phyloP scores from a whole-genome alignment of 805 yeast genomes.

The Komagataella ulmi region DNA sequence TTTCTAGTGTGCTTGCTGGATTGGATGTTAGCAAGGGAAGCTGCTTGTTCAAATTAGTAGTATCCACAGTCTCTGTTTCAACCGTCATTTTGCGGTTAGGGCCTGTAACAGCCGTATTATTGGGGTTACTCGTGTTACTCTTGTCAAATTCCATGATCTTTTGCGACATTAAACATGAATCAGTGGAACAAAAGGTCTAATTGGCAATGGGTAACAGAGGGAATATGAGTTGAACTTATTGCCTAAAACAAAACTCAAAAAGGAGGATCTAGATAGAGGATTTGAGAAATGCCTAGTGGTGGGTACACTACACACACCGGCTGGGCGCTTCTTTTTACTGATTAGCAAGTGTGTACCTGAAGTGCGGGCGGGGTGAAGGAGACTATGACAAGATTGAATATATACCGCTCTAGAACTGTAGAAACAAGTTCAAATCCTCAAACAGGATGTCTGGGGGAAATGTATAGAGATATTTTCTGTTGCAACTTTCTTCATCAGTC shows the following conservation, averaged over 20 bases:
- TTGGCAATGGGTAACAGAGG: background rate
- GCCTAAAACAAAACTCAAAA: background rate
- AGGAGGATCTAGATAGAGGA: background rate
- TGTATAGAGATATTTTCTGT: background rate
- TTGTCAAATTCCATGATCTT: background rate
- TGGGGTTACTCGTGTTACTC: background rate
- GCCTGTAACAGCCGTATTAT: background rate
- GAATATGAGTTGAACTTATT: background rate
- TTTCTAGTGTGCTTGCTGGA: background rate
- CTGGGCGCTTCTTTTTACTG: background rate
- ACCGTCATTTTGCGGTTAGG: conserved; percentile 26
- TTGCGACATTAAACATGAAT: background rate
- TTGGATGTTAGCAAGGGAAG: background rate
- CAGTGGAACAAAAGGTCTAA: background rate
- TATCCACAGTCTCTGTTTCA: conserved; percentile 50
- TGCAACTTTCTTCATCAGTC: background rate
- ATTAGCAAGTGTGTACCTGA: background rate
- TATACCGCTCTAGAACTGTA: background rate
- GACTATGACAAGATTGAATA: no score
- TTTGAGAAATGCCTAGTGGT: background rate
- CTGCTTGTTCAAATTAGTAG: conserved; percentile 8
- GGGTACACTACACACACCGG: background rate
- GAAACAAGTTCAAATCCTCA: background rate
- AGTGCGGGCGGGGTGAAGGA: background rate
- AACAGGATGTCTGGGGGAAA: background rate